Conservation (phyloP, 1,139 yeast genomes). For the Wickerhamomyces sp. region DNA sequence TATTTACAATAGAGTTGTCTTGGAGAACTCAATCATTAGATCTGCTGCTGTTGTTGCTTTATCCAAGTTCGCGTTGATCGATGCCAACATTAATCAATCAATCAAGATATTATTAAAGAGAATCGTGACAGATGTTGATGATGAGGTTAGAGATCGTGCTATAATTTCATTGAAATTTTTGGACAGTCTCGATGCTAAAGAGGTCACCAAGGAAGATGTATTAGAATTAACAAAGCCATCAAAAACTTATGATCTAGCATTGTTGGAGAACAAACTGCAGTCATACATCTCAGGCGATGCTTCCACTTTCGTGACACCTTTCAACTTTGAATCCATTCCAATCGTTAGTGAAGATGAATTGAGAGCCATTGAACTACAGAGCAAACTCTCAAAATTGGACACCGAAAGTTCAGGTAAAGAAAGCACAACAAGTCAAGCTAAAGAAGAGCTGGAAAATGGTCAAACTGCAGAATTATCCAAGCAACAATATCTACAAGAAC, state of each 20-base stretch:
- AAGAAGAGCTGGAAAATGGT: constrained; percentile 17
- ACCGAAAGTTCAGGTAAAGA: constrained; percentile 7
- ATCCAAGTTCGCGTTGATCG: constrained; percentile 83
- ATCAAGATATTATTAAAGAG: constrained; percentile 73
- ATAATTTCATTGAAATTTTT: constrained; percentile 75
- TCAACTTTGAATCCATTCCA: constrained; percentile 61
- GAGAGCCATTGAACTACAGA: constrained; percentile 42
- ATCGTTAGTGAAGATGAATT: constrained; percentile 47
- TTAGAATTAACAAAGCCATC: constrained; percentile 58
- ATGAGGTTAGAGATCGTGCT: constrained; percentile 98
- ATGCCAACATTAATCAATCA: constrained; percentile 59
- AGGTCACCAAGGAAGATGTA: constrained; percentile 36
- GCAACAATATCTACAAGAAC: constrained; percentile 64
- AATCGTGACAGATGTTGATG: constrained; percentile 85
- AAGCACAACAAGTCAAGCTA: constrained; percentile 1
- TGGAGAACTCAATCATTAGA: constrained; percentile 91
- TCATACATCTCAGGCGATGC: constrained; percentile 63
- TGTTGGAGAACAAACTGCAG: constrained; percentile 73
- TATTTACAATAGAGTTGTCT: constrained; percentile 92
- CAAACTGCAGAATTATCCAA: constrained; percentile 33
- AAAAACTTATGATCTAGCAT: constrained; percentile 64
- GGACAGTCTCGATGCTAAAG: constrained; percentile 37
- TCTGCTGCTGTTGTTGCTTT: constrained; percentile 93
- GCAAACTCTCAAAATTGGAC: constrained; percentile 32
- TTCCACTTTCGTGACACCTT: constrained; percentile 55